Percentiles rank a stretch among this genome's conserved stretches.
Conservation (phyloP, 805 yeast genomes). For the Saccharomycopsis sp. region DNA sequence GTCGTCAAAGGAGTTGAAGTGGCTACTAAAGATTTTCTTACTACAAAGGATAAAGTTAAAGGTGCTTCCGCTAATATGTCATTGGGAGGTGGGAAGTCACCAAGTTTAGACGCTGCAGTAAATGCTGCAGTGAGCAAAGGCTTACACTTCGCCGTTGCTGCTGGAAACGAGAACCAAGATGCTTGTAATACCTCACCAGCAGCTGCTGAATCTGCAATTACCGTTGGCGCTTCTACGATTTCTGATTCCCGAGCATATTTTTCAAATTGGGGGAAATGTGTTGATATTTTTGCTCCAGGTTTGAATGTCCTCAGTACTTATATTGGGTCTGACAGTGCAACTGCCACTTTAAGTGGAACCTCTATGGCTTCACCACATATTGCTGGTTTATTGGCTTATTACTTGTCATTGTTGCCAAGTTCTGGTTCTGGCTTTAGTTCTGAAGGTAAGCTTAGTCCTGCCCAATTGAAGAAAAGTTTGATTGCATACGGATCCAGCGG, state of each 20-base stretch:
- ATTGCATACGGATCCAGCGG: conserved; percentile 45
- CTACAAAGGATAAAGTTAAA: conserved; percentile 53
- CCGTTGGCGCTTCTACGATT: conserved; percentile 92
- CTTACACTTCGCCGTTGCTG: conserved; percentile 88
- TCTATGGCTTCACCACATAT: conserved; percentile 99
- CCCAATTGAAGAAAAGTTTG: conserved; percentile 46
- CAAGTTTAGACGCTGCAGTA: conserved; percentile 79
- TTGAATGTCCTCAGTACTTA: conserved; percentile 79
- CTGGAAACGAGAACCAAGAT: conserved; percentile 90
- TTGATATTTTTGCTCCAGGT: conserved; percentile 95
- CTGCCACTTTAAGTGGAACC: conserved; percentile 86
- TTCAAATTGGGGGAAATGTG: conserved; percentile 93
- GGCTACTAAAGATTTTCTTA: conserved; percentile 67
- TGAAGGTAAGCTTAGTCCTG: conserved; percentile 36
- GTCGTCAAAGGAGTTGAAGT: conserved; percentile 80
- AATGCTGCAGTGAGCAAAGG: conserved; percentile 87
- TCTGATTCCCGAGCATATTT: conserved; percentile 88
- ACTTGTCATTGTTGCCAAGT: conserved; percentile 77
- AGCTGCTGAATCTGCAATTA: conserved; percentile 70
- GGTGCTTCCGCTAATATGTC: conserved; percentile 92
- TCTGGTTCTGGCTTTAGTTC: conserved; percentile 55
- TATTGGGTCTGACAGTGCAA: conserved; percentile 66
- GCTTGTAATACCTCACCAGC: conserved; percentile 94
- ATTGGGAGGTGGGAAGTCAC: conserved; percentile 87
- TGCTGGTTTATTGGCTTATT: conserved; percentile 85